A percentile compares a stretch with the other conserved stretches of the same genome.
phyloP scores from a whole-genome alignment of 495 filamentous ascomycete genomes.

The Neurospora intermedia region DNA sequence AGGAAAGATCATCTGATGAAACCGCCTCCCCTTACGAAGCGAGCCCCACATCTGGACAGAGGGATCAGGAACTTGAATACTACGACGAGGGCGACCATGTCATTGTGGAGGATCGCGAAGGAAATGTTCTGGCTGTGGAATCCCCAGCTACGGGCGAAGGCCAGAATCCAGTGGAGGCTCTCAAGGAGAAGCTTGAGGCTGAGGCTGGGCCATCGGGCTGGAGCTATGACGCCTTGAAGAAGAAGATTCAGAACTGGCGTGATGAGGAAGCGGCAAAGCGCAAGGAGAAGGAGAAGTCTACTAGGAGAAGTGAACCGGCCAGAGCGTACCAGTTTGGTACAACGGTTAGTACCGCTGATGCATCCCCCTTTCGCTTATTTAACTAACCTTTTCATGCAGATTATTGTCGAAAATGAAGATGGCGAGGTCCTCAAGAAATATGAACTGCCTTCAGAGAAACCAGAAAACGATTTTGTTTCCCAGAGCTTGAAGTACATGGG shows the following conservation, averaged over 20 bases:
- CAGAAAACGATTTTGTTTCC: conserved; percentile 30
- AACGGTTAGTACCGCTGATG: conserved; percentile 39
- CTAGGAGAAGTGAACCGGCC: conserved; percentile 50
- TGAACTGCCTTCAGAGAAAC: conserved; percentile 55
- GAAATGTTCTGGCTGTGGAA: conserved; percentile 59
- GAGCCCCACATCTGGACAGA: conserved; percentile 16
- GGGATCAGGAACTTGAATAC: conserved; percentile 42
- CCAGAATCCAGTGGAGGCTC: conserved; percentile 3
- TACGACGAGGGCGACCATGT: conserved; percentile 79
- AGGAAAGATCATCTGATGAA: conserved; percentile 8
- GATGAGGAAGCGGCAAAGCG: conserved; percentile 49
- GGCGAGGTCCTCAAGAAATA: conserved; percentile 97
- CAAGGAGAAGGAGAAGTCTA: conserved; percentile 41
- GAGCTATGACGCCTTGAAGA: conserved; percentile 33
- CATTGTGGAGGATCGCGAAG: conserved; percentile 77
- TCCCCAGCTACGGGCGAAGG: conserved; percentile 3
- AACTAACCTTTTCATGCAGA: conserved; percentile 31
- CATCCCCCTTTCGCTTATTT: background rate
- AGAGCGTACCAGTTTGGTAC: conserved; percentile 92
- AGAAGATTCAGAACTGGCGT: conserved; percentile 42
- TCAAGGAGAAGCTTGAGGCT: conserved; percentile 34
- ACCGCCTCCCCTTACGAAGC: conserved; percentile 16
- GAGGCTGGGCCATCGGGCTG: conserved; percentile 33
- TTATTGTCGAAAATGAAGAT: conserved; percentile 96
- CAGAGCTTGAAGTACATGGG: conserved; percentile 37